Conservation (phyloP, 495 filamentous ascomycete genomes). For the Jackrogersella minutella region DNA sequence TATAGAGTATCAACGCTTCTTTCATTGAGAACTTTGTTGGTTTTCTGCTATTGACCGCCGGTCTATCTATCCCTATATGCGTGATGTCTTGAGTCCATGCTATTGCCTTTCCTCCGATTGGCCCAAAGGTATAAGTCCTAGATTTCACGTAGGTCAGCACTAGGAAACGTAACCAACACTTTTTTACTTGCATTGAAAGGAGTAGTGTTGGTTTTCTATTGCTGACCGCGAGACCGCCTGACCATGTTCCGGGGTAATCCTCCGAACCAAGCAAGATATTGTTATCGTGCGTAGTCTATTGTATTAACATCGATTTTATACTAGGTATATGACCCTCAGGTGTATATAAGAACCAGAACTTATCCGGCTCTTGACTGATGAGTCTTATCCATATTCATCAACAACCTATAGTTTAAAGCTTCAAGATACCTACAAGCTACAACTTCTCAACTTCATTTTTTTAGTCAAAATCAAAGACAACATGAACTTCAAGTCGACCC, state of each 20-base stretch:
- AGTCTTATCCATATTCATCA: neutral
- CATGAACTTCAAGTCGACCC: constrained; percentile 1
- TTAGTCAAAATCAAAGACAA: neutral
- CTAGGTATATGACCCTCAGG: neutral
- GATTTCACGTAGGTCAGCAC: neutral
- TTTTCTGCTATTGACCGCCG: neutral
- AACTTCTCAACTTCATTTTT: neutral
- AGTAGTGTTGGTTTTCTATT: neutral
- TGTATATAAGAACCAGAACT: neutral
- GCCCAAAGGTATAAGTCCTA: neutral
- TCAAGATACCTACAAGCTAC: neutral
- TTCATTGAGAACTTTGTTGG: neutral
- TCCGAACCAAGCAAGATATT: neutral
- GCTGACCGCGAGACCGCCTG: neutral
- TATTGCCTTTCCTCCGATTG: neutral
- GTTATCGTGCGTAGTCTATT: neutral
- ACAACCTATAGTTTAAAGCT: neutral
- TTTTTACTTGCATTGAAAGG: neutral
- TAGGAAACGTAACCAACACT: neutral
- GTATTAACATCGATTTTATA: neutral
- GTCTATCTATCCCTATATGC: neutral
- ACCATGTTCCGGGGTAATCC: neutral
- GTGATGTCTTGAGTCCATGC: neutral
- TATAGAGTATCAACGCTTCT: neutral
- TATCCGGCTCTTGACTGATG: neutral